phyloP scores from a whole-genome alignment of 257 asterid species.

The Przewalskia tangutica region DNA sequence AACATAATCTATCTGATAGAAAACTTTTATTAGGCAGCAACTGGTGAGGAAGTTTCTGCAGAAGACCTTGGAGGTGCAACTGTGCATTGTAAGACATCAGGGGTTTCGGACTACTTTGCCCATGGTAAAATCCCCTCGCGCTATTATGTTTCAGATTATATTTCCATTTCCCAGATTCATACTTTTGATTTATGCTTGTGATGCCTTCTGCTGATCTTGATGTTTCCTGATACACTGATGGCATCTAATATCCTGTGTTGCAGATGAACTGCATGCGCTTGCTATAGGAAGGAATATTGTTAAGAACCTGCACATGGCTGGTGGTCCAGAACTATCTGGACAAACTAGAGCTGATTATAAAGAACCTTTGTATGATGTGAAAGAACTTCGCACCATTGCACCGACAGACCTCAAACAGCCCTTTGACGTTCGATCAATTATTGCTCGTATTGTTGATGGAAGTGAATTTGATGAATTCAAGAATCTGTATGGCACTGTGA shows the following conservation, averaged over 20 bases:
- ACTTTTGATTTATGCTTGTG: not conserved
- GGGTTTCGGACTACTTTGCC: conserved; percentile 96
- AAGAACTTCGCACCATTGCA: conserved; percentile 83
- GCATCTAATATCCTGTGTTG: conserved; percentile 18
- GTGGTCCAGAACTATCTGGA: conserved; percentile 29
- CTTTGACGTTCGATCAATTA: conserved; percentile 70
- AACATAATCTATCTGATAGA: conserved; percentile 12
- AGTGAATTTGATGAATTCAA: conserved; percentile 98
- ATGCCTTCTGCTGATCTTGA: not conserved
- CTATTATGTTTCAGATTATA: not conserved
- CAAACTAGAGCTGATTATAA: conserved; percentile 31
- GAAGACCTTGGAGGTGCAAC: conserved; percentile 97
- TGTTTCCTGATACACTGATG: conserved; percentile 9
- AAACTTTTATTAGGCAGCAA: conserved; percentile 74
- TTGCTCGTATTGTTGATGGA: conserved; percentile 87
- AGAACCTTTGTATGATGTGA: conserved; percentile 74
- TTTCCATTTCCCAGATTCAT: not conserved
- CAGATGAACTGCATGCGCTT: conserved; percentile 91
- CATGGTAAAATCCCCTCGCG: conserved; percentile 36
- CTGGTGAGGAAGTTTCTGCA: conserved; percentile 94
- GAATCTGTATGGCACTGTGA: conserved; percentile 97
- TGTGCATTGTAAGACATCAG: conserved; percentile 91
- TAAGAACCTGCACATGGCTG: conserved; percentile 86
- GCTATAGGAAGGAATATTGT: conserved; percentile 87
- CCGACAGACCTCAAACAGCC: conserved; percentile 88